These are phyloP conservation scores for Tolypocladium pustulatum DNA, from an alignment of 2,329 filamentous ascomycete species.

Conservation along the genomic window DNA sequence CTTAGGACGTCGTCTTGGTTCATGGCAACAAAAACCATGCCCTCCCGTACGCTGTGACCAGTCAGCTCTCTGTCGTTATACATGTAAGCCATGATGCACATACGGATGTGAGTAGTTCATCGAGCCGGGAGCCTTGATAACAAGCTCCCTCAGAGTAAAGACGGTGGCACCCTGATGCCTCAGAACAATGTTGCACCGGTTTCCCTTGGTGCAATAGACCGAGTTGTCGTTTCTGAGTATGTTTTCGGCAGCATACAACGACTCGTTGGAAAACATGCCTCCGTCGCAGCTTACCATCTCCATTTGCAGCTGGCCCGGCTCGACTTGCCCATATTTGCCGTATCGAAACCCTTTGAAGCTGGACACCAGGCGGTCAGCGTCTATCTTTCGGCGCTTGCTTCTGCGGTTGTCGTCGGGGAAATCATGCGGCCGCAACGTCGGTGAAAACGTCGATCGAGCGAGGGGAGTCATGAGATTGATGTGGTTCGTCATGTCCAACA, in stretches of 20 bases:
- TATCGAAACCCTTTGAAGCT: constrained; percentile 58
- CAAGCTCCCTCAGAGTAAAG: constrained; percentile 74
- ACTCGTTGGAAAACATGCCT: constrained; percentile 55
- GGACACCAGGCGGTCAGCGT: constrained; percentile 45
- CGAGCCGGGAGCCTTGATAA: constrained; percentile 74
- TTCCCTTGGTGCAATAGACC: constrained; percentile 85
- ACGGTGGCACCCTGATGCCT: constrained; percentile 69
- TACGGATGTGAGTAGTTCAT: constrained; percentile 77
- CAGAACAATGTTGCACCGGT: constrained; percentile 77
- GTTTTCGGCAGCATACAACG: constrained; percentile 63
- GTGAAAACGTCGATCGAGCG: constrained; percentile 21
- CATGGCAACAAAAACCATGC: constrained; percentile 89
- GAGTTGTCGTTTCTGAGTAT: constrained; percentile 72
- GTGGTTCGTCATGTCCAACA: constrained; percentile 29
- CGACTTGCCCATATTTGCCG: constrained; percentile 78
- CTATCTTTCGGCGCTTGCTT: constrained; percentile 60
- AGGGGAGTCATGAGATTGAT: constrained; percentile 16
- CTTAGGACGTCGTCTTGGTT: constrained; percentile 63
- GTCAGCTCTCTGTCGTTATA: not conserved
- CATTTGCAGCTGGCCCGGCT: constrained; percentile 72
- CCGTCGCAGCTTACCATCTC: constrained; percentile 86
- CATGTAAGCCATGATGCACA: constrained; percentile 24
- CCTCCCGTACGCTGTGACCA: constrained; percentile 64
- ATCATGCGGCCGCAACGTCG: constrained; percentile 25
- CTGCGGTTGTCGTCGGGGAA: constrained; percentile 38